These are phyloP conservation scores for Agapanthus africanus DNA, from an alignment of 106 monocot species.

Conservation along the genomic window DNA sequence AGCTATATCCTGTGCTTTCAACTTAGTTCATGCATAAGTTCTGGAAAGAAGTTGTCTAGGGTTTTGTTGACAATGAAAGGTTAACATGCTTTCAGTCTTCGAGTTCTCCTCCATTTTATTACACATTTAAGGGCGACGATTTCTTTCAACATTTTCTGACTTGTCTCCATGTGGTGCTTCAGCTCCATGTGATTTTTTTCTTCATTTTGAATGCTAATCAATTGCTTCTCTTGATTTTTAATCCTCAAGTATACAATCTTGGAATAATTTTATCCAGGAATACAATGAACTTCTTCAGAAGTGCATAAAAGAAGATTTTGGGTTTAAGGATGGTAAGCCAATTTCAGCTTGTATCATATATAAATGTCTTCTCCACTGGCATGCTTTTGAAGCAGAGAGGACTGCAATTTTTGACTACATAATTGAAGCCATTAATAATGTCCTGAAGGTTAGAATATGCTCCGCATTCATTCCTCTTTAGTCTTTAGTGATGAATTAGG, in stretches of 20 bases:
- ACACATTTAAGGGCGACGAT: background rate
- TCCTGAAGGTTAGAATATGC: slow-evolving; percentile 50
- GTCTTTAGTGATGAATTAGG: too few relatives aligned
- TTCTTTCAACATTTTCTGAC: background rate
- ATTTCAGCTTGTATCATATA: slow-evolving; percentile 83
- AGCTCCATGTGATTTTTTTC: background rate
- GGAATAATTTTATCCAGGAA: slow-evolving; percentile 26
- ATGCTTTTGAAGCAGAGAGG: slow-evolving; percentile 73
- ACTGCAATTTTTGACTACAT: slow-evolving; percentile 74
- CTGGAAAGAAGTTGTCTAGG: background rate
- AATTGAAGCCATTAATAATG: slow-evolving; percentile 61
- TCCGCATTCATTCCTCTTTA: slow-evolving; percentile 6
- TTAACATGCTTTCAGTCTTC: background rate
- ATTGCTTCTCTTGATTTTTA: slow-evolving; percentile 1
- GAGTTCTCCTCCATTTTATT: background rate
- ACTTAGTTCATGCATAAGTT: background rate
- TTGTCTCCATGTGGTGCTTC: background rate
- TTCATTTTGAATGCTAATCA: background rate
- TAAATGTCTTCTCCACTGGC: slow-evolving; percentile 72
- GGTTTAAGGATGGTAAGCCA: slow-evolving; percentile 79
- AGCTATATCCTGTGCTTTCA: background rate
- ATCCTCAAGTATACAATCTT: background rate
- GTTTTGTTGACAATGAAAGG: background rate
- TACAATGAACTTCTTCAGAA: slow-evolving; percentile 43
- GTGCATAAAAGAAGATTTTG: slow-evolving; percentile 66